phyloP scores from a whole-genome alignment of 2,329 filamentous ascomycete genomes.

The Penicillium sp. region DNA sequence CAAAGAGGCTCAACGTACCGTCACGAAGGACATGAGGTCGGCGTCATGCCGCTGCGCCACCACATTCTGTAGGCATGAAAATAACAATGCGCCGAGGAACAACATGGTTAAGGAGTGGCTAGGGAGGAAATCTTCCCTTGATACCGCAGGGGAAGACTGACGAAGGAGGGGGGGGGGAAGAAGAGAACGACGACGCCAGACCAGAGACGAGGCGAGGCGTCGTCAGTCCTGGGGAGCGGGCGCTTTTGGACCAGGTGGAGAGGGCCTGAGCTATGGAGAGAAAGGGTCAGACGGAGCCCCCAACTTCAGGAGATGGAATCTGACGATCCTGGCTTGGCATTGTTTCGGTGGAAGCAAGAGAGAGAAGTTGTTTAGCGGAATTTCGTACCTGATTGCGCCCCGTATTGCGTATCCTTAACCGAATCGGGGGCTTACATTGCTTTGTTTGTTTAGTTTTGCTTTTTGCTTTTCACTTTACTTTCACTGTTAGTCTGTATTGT shows the following conservation, averaged over 20 bases:
- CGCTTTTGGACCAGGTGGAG: constrained; percentile 7
- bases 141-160: constrained; percentile 1
- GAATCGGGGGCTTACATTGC: neutral
- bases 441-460: too few species aligned
- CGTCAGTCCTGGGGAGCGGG: constrained; percentile 1
- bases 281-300: neutral
- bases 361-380: neutral
- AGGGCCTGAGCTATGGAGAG: constrained; percentile 1
- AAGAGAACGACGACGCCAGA: constrained; percentile 2
- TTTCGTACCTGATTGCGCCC: constrained; percentile 4
- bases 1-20: constrained; percentile 21
- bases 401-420: neutral
- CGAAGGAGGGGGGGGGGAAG: constrained; percentile 8
- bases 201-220: constrained; percentile 8
- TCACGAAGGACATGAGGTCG: constrained; percentile 37
- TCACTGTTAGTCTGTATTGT: neutral
- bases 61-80: constrained; percentile 23
- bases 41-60: constrained; percentile 27
- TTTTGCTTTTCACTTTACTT: neutral
- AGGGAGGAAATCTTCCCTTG: constrained; percentile 25
- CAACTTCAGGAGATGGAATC: constrained; percentile 8
- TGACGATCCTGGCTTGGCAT: constrained; percentile 10
- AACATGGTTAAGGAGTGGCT: constrained; percentile 33
- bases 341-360: constrained; percentile 7
- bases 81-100: constrained; percentile 23